Evolutionary conservation across 352 stramenopile genomes (phyloP).

Genomic region (Pythium volutum): DNA sequence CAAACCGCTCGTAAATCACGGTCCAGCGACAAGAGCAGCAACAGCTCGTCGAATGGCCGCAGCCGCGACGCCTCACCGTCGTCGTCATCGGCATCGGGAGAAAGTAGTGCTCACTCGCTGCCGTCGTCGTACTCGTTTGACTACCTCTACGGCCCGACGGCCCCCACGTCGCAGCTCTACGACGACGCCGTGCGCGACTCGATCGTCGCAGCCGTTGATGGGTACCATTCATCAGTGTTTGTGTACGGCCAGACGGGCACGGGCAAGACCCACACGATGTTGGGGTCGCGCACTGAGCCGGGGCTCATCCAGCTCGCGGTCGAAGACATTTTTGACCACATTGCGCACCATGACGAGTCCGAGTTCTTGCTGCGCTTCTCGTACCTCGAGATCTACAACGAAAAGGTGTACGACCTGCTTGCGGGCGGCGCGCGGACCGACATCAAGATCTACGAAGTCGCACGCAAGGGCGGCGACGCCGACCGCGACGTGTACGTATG

Average conservation of each 20-base stretch:
- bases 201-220: conserved; percentile 67
- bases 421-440: conserved; percentile 56
- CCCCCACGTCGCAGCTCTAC: conserved; percentile 77
- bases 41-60: conserved; percentile 9
- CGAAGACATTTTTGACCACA: conserved; percentile 85
- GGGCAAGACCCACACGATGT: conserved; percentile 84
- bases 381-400: conserved; percentile 99
- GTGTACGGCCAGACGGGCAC: conserved; percentile 92
- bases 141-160: conserved; percentile 75
- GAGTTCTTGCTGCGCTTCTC: conserved; percentile 86
- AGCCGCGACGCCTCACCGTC: conserved; percentile 9
- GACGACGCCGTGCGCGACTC: conserved; percentile 76
- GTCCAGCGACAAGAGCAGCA: conserved; percentile 23
- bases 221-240: conserved; percentile 87
- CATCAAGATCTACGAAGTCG: conserved; percentile 76
- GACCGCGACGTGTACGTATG: conserved; percentile 28
- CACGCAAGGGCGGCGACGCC: conserved; percentile 34
- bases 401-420: conserved; percentile 96
- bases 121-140: conserved; percentile 85
- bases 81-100: conserved; percentile 1
- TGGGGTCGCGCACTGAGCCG: conserved; percentile 48
- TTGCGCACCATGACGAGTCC: conserved; percentile 49
- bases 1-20: conserved; percentile 6
- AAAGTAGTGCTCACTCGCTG: conserved; percentile 28
- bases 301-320: conserved; percentile 87